Evolutionary conservation across 2,329 filamentous ascomycete species (phyloP).

Genomic region (Arthrobotrys entomopaga): DNA sequence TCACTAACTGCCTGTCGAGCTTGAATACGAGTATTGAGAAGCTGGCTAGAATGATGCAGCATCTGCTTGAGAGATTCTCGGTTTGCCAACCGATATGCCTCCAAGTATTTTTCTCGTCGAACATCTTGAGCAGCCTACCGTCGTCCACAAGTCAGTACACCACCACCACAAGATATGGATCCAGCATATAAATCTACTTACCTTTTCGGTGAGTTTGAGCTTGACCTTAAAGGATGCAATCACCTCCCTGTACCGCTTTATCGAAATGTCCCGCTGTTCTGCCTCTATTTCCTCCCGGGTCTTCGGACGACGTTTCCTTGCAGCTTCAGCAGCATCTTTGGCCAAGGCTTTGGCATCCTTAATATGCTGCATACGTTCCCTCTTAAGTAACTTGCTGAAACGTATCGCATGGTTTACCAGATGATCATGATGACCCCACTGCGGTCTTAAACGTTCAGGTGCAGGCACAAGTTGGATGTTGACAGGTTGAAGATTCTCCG

Average conservation of each 20-base stretch:
- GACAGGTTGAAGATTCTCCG: constrained; percentile 75
- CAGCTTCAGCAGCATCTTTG: constrained; percentile 72
- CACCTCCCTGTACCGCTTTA: constrained; percentile 76
- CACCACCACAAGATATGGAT: neutral
- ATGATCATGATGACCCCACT: constrained; percentile 90
- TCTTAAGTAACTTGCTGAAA: constrained; percentile 80
- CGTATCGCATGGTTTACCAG: constrained; percentile 80
- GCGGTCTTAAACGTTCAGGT: constrained; percentile 76
- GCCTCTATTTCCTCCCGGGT: constrained; percentile 81
- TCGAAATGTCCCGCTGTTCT: constrained; percentile 76
- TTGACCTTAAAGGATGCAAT: constrained; percentile 61
- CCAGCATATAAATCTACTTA: neutral
- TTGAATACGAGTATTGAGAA: constrained; percentile 64
- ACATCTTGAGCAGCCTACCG: constrained; percentile 60
- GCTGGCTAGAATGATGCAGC: constrained; percentile 66
- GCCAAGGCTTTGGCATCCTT: constrained; percentile 65
- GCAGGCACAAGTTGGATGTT: constrained; percentile 68
- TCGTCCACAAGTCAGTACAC: constrained; percentile 12
- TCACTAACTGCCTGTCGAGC: constrained; percentile 58
- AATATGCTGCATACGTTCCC: constrained; percentile 84
- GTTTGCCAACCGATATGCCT: constrained; percentile 67
- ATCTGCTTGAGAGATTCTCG: constrained; percentile 67
- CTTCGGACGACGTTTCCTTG: constrained; percentile 78
- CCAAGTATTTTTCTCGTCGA: constrained; percentile 60
- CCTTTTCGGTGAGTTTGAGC: constrained; percentile 51